Evolutionary conservation across 768 basidiomycete species (phyloP), one percentile per base, ranked within the genome.

Genomic region (Leucosporidium scottii): DNA sequence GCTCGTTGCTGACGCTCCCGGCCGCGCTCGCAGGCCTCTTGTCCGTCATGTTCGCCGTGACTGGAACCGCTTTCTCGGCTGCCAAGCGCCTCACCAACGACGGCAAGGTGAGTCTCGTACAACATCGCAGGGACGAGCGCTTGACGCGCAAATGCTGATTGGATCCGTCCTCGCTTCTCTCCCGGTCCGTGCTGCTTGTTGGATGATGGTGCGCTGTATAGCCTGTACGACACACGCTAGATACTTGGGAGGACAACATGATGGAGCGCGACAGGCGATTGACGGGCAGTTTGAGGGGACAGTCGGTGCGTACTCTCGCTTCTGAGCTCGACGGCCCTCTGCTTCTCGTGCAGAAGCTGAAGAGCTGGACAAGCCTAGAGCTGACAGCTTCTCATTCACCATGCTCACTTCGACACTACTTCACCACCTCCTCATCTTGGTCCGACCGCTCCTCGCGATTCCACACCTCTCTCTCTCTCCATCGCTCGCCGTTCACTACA

Each of bases 181-280:
- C 20, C 36, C 27, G 4, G 4, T 39, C 18, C 31, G 18, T 8
- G 36, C 34, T 36, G 48, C 31, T 39, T 21, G 49, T n/a, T 34
- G 25, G 55, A 25, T 28, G 20, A 62, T 48, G 17, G 18, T 59
- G 39, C 36, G 7, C 49, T 10, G 0, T 3, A 13, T 64, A 94
- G 92, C 87, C 88, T 62, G 84, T 89, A 39, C 85, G 94, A 59
- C 93, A 93, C 75, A 83, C 85, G 61, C 76, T 94, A 44, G 94
- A 97, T 76, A 79, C 83, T 27, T 98, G 91, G 92, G 94, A 98
- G 69, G 84, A 89, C 62, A 90, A 90, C 88, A 91, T 98, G 91
- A 91, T 97, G 87, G 85, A 86, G 75, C 83, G 94, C 64, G 94
- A 98, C 81, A 82, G 84, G 76, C 83, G 89, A 70, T 78, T 98